Evolutionary conservation across 352 stramenopile genomes (phyloP).

Genomic region (Pythium rishiriense): DNA sequence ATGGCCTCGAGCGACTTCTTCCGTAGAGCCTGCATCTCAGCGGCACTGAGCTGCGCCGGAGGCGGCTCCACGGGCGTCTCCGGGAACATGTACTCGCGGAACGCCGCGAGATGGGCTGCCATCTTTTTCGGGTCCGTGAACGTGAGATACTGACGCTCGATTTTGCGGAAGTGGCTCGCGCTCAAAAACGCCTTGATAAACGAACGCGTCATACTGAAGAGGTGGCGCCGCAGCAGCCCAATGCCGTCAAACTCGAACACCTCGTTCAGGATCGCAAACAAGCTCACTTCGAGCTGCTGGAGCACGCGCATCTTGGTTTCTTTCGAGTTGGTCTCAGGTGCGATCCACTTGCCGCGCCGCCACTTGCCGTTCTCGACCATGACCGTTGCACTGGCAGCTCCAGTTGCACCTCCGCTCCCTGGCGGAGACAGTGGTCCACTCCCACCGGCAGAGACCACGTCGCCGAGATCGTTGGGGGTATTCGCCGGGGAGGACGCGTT

Average conservation of each 20-base stretch:
- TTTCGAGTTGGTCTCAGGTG: slow-evolving; percentile 67
- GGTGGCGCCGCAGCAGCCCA: slow-evolving; percentile 73
- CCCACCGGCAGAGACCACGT: neutral
- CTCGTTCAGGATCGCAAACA: slow-evolving; percentile 75
- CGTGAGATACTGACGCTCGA: slow-evolving; percentile 82
- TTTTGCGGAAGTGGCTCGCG: slow-evolving; percentile 77
- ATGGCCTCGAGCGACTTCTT: slow-evolving; percentile 73
- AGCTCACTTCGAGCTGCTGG: slow-evolving; percentile 76
- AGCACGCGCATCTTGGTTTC: slow-evolving; percentile 81
- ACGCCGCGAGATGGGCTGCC: slow-evolving; percentile 45
- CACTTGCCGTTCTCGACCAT: slow-evolving; percentile 54
- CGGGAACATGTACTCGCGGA: slow-evolving; percentile 70
- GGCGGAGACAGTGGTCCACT: neutral
- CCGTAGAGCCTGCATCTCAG: slow-evolving; percentile 55
- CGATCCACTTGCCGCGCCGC: slow-evolving; percentile 59
- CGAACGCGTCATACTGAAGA: slow-evolving; percentile 81
- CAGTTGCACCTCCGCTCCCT: neutral
- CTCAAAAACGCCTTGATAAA: slow-evolving; percentile 82
- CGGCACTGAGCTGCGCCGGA: slow-evolving; percentile 23
- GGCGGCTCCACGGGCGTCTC: slow-evolving; percentile 17
- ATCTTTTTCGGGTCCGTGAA: slow-evolving; percentile 75
- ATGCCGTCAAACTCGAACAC: slow-evolving; percentile 88
- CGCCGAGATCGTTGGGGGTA: neutral
- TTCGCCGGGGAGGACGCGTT: neutral
- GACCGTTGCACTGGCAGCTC: slow-evolving; percentile 26